Percentiles rank a stretch among this genome's conserved stretches.
Evolutionary conservation across 257 asterid species (phyloP).

Genomic region (Nemophila menziesii): DNA sequence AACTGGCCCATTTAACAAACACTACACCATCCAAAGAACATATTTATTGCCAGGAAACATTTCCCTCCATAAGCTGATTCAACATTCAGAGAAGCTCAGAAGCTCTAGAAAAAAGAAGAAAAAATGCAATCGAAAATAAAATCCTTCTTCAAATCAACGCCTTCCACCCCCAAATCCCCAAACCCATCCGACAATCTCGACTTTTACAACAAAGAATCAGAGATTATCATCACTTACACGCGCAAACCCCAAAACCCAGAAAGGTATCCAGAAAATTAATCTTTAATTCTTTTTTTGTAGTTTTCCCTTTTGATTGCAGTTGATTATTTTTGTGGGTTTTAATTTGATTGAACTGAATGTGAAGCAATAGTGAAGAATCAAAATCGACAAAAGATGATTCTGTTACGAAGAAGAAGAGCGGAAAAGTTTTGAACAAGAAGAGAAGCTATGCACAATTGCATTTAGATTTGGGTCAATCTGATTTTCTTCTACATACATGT

Average conservation of each 20-base stretch:
- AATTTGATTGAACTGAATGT: background rate
- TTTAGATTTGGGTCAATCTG: conserved; percentile 71
- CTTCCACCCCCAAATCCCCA: conserved; percentile 15
- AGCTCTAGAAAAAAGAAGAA: conserved; percentile 3
- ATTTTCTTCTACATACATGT: conserved; percentile 55
- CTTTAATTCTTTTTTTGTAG: background rate
- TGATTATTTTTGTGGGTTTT: background rate
- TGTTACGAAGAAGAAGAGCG: conserved; percentile 15
- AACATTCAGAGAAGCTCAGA: background rate
- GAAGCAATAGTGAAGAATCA: conserved; percentile 12
- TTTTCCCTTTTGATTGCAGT: background rate
- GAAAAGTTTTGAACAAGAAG: conserved; percentile 48
- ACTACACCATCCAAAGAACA: no score
- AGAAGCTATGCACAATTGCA: conserved; percentile 58
- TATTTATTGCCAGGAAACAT: background rate
- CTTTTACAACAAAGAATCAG: conserved; percentile 13
- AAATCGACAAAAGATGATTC: conserved; percentile 12
- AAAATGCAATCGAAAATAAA: conserved; percentile 52
- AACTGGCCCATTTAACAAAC: no score
- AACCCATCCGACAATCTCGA: conserved; percentile 13
- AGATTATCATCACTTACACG: conserved; percentile 30
- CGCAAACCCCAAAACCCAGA: conserved; percentile 11
- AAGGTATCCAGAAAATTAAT: conserved; percentile 19
- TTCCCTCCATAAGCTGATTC: background rate
- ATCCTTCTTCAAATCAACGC: conserved; percentile 39